Percentiles rank a stretch among this genome's conserved stretches.
phyloP scores from a whole-genome alignment of 805 yeast species.

The Kodamaea jinghongensis region DNA sequence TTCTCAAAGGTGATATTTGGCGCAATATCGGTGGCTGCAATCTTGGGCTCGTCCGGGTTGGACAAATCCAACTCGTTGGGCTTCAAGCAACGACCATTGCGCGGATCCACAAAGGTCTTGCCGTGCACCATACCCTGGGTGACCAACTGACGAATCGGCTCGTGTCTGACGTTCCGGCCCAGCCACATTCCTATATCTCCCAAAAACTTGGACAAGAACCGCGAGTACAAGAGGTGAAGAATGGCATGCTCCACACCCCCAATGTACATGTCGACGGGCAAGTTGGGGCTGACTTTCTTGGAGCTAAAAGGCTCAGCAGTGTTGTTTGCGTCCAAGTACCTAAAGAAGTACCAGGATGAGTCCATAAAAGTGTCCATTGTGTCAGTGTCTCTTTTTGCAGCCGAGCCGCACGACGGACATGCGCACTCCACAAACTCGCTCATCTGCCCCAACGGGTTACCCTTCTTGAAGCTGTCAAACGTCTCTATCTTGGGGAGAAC shows the following conservation, averaged over 20 bases:
- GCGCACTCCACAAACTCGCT: constrained; percentile 65
- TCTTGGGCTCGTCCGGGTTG: constrained; percentile 40
- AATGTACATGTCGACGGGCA: constrained; percentile 88
- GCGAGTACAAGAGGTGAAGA: constrained; percentile 78
- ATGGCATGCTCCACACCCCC: constrained; percentile 99
- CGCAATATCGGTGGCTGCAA: constrained; percentile 46
- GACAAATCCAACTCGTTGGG: constrained; percentile 65
- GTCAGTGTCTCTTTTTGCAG: constrained; percentile 87
- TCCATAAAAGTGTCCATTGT: constrained; percentile 99
- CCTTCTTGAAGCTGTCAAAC: constrained; percentile 54
- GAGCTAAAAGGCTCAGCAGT: constrained; percentile 48
- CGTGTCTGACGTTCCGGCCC: constrained; percentile 57
- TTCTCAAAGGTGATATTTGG: constrained; percentile 73
- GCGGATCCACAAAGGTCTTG: constrained; percentile 71
- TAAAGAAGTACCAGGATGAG: constrained; percentile 92
- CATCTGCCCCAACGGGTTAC: constrained; percentile 57
- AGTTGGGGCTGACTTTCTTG: constrained; percentile 40
- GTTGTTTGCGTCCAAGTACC: constrained; percentile 78
- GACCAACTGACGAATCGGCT: constrained; percentile 76
- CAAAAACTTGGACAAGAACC: constrained; percentile 82
- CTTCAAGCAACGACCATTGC: constrained; percentile 68
- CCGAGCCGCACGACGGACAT: constrained; percentile 78
- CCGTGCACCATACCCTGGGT: constrained; percentile 99
- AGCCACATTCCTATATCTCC: constrained; percentile 67
- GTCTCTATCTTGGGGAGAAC: constrained; percentile 61